phyloP scores from a whole-genome alignment of 257 asterid genomes.

The Nemophila menziesii region DNA sequence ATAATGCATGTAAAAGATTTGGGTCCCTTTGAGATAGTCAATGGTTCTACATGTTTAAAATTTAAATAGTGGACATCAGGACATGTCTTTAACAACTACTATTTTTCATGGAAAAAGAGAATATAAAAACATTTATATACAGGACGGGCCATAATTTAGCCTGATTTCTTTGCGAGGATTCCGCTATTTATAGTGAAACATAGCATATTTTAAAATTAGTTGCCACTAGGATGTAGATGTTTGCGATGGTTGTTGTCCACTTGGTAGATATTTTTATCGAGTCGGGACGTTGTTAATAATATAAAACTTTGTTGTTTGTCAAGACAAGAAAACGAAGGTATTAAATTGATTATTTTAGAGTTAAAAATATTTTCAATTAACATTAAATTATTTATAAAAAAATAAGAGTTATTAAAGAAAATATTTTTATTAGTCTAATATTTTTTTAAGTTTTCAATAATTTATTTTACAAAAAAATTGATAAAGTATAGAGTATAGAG shows the following conservation, averaged over 20 bases:
- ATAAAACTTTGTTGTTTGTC: too few species aligned
- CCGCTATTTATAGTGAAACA: constrained; percentile 30
- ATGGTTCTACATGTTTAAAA: neutral
- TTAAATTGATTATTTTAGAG: too few species aligned
- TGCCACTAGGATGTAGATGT: neutral
- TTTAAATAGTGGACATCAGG: neutral
- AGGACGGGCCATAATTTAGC: constrained; percentile 46
- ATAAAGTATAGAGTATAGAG: too few species aligned
- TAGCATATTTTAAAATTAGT: neutral
- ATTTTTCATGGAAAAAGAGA: neutral
- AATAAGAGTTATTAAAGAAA: too few species aligned
- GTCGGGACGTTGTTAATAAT: too few species aligned
- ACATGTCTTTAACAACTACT: neutral
- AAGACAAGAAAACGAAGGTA: too few species aligned
- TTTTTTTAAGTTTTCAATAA: too few species aligned
- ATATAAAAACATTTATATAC: constrained; percentile 2
- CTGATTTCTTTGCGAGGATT: constrained; percentile 69
- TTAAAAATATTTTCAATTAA: too few species aligned
- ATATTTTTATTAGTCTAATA: too few species aligned
- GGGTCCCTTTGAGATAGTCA: neutral
- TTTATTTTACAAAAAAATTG: too few species aligned
- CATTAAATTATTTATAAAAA: too few species aligned
- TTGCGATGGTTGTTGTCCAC: neutral
- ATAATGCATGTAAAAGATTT: neutral
- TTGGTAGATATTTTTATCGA: too few species aligned